Conservation (phyloP, 441 rosid genomes). For the Erysimum pusillum region DNA sequence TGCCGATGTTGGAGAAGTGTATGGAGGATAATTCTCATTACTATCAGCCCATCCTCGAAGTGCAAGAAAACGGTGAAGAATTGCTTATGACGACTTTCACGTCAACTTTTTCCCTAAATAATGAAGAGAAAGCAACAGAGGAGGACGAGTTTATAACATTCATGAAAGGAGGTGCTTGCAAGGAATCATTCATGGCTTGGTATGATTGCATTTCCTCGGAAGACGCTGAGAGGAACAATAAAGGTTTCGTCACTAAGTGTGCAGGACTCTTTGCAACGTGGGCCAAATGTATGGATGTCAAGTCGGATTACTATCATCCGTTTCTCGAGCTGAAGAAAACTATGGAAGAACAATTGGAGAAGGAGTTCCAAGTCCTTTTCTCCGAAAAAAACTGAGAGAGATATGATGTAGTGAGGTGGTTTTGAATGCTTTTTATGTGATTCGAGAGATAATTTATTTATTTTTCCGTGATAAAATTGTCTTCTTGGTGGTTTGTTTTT, state of each 20-base stretch:
- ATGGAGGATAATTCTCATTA: background rate
- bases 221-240: constrained; percentile 57
- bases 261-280: constrained; percentile 60
- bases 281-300: constrained; percentile 79
- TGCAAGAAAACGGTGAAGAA: too few species aligned
- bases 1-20: background rate
- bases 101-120: constrained; percentile 45
- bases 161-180: constrained; percentile 73
- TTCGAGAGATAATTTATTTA: too few species aligned
- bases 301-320: constrained; percentile 80
- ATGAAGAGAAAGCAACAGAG: constrained; percentile 44
- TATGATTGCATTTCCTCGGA: constrained; percentile 52
- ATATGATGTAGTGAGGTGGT: background rate
- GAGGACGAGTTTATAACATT: constrained; percentile 55
- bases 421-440: background rate
- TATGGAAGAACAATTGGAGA: constrained; percentile 59
- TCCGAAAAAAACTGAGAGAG: background rate
- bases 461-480: too few species aligned
- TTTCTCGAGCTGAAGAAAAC: constrained; percentile 74
- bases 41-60: background rate
- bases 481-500: too few species aligned
- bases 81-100: constrained; percentile 32
- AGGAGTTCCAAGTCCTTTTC: constrained; percentile 49
- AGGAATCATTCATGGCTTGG: constrained; percentile 69
- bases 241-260: constrained; percentile 42